Conservation (phyloP, 1,139 yeast species). For the Kurtzmaniella quercitrusa region DNA sequence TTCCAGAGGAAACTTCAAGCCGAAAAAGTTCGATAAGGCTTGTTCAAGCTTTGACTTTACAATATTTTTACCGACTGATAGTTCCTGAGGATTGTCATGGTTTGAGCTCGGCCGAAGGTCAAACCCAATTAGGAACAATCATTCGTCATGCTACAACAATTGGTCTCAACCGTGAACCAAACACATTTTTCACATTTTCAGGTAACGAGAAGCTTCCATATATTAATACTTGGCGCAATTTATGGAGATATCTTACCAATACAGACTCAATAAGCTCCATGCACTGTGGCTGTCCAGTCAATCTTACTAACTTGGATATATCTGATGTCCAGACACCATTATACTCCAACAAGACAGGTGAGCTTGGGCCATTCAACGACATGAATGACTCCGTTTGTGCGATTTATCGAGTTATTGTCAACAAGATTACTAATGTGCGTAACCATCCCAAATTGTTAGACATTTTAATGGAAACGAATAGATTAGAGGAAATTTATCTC, state of each 20-base stretch:
- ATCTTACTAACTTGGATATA: slow-evolving; percentile 22
- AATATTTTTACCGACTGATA: slow-evolving; percentile 34
- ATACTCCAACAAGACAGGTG: slow-evolving; percentile 16
- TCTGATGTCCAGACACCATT: slow-evolving; percentile 33
- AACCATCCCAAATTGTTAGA: slow-evolving; percentile 35
- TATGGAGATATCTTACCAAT: slow-evolving; percentile 32
- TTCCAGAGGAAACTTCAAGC: slow-evolving; percentile 26
- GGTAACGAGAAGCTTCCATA: slow-evolving; percentile 26
- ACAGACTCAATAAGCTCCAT: slow-evolving; percentile 34
- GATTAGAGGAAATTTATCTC: slow-evolving; percentile 34
- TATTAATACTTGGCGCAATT: slow-evolving; percentile 32
- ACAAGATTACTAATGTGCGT: slow-evolving; percentile 26
- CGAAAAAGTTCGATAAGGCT: slow-evolving; percentile 31
- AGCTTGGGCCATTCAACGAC: slow-evolving; percentile 12
- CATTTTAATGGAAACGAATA: slow-evolving; percentile 34
- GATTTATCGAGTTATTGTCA: slow-evolving; percentile 29
- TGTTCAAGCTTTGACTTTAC: slow-evolving; percentile 30
- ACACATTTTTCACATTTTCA: slow-evolving; percentile 26
- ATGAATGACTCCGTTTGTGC: slow-evolving; percentile 19
- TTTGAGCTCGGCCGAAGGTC: slow-evolving; percentile 40
- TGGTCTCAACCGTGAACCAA: slow-evolving; percentile 44
- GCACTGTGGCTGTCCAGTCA: slow-evolving; percentile 31
- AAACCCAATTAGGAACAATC: slow-evolving; percentile 34
- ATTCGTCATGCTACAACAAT: slow-evolving; percentile 40
- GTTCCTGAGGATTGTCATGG: slow-evolving; percentile 46